Conservation (phyloP, 257 asterid genomes). For the Solanum infundibuliforme region DNA sequence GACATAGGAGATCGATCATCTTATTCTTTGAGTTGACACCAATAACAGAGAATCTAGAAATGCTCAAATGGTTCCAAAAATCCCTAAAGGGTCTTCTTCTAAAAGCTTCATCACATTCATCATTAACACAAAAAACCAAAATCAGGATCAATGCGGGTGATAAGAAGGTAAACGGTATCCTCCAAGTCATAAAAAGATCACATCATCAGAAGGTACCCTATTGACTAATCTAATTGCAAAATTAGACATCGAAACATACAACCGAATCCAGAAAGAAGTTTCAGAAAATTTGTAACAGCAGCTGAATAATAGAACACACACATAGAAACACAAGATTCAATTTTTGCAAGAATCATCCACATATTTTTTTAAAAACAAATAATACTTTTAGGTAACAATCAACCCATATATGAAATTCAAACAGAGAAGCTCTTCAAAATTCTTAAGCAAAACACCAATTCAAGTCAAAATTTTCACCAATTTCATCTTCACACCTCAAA, state of each 20-base stretch:
- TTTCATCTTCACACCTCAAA: neutral
- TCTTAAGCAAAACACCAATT: neutral
- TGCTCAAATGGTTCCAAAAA: neutral
- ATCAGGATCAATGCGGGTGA: neutral
- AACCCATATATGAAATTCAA: neutral
- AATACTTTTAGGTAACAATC: too few relatives aligned
- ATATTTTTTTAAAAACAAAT: too few relatives aligned
- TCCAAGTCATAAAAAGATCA: neutral
- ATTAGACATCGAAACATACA: neutral
- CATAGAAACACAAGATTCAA: neutral
- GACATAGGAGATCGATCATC: neutral
- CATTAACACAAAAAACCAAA: neutral
- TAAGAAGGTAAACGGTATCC: neutral
- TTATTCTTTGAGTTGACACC: neutral
- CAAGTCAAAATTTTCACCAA: neutral
- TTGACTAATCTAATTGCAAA: neutral
- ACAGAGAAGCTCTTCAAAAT: neutral
- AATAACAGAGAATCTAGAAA: neutral
- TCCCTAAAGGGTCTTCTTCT: neutral
- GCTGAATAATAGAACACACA: neutral
- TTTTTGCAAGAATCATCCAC: neutral
- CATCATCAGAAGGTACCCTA: neutral
- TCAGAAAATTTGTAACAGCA: neutral
- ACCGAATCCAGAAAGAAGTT: too few relatives aligned
- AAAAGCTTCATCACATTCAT: neutral